phyloP scores from a whole-genome alignment of 345 rosid genomes.

The Rhodamnia rubescens region DNA sequence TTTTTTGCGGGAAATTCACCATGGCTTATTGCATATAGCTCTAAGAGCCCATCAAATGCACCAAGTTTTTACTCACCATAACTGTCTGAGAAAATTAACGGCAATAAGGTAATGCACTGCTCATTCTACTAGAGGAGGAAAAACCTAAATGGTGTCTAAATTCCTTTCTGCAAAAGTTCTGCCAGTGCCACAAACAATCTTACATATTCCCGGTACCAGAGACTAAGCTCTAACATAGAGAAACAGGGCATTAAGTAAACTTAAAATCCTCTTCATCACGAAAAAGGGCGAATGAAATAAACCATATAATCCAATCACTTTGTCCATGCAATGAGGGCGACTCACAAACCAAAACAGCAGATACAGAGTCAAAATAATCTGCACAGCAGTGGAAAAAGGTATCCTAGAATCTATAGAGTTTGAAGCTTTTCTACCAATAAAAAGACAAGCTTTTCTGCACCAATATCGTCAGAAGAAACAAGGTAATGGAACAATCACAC shows the following conservation, averaged over 20 bases:
- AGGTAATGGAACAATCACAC: neutral
- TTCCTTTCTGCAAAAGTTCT: neutral
- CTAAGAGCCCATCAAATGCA: neutral
- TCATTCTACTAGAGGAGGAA: neutral
- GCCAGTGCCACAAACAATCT: neutral
- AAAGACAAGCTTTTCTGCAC: neutral
- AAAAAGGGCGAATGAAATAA: neutral
- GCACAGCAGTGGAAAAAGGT: neutral
- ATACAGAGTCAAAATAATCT: neutral
- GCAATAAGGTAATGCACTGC: neutral
- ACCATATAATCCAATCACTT: neutral
- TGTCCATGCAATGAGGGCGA: neutral
- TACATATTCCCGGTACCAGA: neutral
- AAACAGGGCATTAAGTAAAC: neutral
- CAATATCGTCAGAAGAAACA: neutral
- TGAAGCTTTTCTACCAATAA: neutral
- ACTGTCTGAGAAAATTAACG: no score
- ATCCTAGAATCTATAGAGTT: neutral
- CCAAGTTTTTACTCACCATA: neutral
- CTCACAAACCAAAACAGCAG: neutral
- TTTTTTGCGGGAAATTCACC: neutral
- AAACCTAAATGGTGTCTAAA: neutral
- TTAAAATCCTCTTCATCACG: neutral
- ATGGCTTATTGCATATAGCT: neutral
- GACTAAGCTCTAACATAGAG: neutral